These are phyloP conservation scores for Endocalyx cinctus DNA, from an alignment of 2,329 filamentous ascomycete species.

Conservation along the genomic window DNA sequence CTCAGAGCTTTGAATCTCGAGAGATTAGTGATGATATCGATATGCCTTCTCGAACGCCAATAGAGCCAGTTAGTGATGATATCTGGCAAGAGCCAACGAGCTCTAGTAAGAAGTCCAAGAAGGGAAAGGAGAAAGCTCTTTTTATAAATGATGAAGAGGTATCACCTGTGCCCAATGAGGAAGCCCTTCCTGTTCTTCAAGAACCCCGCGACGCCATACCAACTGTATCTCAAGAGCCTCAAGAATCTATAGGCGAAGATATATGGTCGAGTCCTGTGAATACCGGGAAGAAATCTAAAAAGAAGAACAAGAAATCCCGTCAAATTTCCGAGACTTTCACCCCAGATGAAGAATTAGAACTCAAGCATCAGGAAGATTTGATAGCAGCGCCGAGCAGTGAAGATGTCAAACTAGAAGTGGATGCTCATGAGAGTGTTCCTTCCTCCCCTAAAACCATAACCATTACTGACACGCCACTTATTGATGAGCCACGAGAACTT, in stretches of 20 bases:
- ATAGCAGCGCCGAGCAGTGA: neutral
- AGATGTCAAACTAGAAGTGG: neutral
- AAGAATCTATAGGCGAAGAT: conserved; percentile 9
- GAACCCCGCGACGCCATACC: conserved; percentile 3
- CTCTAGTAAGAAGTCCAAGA: conserved; percentile 18
- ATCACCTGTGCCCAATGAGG: conserved; percentile 7
- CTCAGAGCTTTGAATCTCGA: too few species aligned
- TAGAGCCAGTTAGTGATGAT: conserved; percentile 5
- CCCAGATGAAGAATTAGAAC: conserved; percentile 8
- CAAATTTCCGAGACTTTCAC: conserved; percentile 7
- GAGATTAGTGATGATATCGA: conserved; percentile 6
- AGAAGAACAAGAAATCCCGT: conserved; percentile 12
- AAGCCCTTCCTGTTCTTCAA: neutral
- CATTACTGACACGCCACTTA: conserved; percentile 7
- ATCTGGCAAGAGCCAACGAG: conserved; percentile 10
- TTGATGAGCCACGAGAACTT: conserved; percentile 2
- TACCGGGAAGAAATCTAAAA: conserved; percentile 16
- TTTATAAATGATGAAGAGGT: conserved; percentile 3
- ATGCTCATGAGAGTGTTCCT: conserved; percentile 1
- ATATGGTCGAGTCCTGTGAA: conserved; percentile 8
- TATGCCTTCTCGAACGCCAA: conserved; percentile 4
- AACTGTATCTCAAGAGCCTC: conserved; percentile 3
- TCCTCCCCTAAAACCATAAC: conserved; percentile 2
- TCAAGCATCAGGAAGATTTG: conserved; percentile 1
- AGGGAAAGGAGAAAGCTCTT: conserved; percentile 15